Conservation (phyloP, 192 early-diverging fungal species). For the Umbelopsis isabellina region DNA sequence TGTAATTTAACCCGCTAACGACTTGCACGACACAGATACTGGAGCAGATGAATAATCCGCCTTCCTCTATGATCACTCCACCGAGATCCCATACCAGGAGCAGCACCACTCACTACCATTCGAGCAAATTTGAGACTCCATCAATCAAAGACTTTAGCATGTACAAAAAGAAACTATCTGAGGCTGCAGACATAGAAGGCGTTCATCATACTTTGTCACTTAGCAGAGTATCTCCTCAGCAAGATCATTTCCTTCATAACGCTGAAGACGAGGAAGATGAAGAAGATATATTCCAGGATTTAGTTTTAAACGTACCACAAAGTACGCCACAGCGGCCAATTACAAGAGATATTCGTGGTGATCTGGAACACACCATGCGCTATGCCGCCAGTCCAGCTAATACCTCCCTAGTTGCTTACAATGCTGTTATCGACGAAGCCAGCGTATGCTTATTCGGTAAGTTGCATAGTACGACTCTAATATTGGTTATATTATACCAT, state of each 20-base stretch:
- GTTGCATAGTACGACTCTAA: neutral
- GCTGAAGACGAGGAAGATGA: too few relatives aligned
- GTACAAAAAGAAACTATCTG: neutral
- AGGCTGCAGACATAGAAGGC: neutral
- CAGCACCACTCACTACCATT: neutral
- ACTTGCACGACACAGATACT: neutral
- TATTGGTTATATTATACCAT: neutral
- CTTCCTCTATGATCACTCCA: conserved; percentile 13
- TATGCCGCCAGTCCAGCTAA: neutral
- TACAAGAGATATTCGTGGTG: too few relatives aligned
- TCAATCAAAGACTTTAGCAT: neutral
- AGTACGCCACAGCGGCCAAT: too few relatives aligned
- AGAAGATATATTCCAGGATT: too few relatives aligned
- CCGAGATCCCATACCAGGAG: neutral
- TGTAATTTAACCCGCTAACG: too few relatives aligned
- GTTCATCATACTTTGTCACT: too few relatives aligned
- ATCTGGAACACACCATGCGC: neutral
- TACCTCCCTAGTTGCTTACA: neutral
- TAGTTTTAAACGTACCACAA: too few relatives aligned
- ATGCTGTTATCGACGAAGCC: conserved; percentile 5
- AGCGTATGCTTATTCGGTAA: conserved; percentile 14
- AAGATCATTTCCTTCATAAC: too few relatives aligned
- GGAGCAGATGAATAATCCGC: conserved; percentile 6
- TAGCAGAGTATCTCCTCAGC: too few relatives aligned
- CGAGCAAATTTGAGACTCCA: conserved; percentile 3